Percentiles rank a stretch among this genome's conserved stretches.
Conservation (phyloP, 371 early-diverging fungal genomes). For the Actinomucor elegans region DNA sequence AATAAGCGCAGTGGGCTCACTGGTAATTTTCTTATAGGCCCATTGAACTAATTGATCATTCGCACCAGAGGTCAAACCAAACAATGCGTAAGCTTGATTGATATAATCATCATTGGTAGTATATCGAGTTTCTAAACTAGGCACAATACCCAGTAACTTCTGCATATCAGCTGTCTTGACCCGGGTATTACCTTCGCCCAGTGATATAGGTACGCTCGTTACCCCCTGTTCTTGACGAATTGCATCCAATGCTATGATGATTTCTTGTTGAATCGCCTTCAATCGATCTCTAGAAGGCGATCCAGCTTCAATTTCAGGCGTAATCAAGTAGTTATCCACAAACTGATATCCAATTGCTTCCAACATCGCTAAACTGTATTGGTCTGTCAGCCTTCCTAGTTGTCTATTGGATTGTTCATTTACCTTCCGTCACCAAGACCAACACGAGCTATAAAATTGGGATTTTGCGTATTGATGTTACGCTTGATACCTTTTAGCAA, state of each 20-base stretch:
- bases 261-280: conserved; percentile 23
- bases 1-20: conserved; percentile 29
- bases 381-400: too few species aligned
- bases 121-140: conserved; percentile 17
- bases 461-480: conserved; percentile 37
- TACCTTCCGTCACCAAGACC: conserved; percentile 44
- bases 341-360: conserved; percentile 33
- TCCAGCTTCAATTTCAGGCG: conserved; percentile 29
- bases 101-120: conserved; percentile 15
- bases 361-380: conserved; percentile 44
- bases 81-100: conserved; percentile 23
- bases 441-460: conserved; percentile 26
- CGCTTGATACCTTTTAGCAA: conserved; percentile 24
- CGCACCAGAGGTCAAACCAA: conserved; percentile 54
- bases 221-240: conserved; percentile 17
- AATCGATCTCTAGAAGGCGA: conserved; percentile 8
- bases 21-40: conserved; percentile 36
- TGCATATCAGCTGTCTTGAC: conserved; percentile 17
- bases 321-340: conserved; percentile 27
- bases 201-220: conserved; percentile 9
- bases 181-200: conserved; percentile 4
- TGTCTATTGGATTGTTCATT: too few species aligned
- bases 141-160: conserved; percentile 2
- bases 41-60: conserved; percentile 50
- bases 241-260: conserved; percentile 18